Evolutionary conservation across 495 filamentous ascomycete species (phyloP).

Genomic region (Aspergillus homomorphus): DNA sequence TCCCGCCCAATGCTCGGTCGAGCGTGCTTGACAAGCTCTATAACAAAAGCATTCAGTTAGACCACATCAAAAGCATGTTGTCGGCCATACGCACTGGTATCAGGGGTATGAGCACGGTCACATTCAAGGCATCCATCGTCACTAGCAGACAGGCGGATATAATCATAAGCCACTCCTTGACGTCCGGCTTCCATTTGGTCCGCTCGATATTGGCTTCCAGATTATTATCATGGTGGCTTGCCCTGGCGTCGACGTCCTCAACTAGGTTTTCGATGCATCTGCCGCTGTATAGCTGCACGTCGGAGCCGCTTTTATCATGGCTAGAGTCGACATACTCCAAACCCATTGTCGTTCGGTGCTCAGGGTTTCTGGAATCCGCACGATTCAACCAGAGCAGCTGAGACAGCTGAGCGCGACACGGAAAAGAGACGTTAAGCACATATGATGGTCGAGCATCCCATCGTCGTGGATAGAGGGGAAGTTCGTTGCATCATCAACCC

Average conservation of each 20-base stretch:
- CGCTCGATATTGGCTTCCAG: slow-evolving; percentile 7
- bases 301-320: slow-evolving; percentile 27
- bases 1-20: slow-evolving; percentile 26
- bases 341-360: slow-evolving; percentile 12
- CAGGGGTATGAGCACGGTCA: slow-evolving; percentile 33
- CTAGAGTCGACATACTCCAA: slow-evolving; percentile 15
- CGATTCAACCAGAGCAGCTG: background rate
- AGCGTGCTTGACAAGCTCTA: slow-evolving; percentile 32
- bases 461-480: background rate
- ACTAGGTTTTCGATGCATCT: slow-evolving; percentile 12
- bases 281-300: slow-evolving; percentile 10
- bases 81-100: slow-evolving; percentile 13
- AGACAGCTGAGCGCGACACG: background rate
- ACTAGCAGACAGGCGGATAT: slow-evolving; percentile 32
- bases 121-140: slow-evolving; percentile 42
- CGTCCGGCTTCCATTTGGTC: slow-evolving; percentile 22
- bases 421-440: background rate
- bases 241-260: slow-evolving; percentile 2
- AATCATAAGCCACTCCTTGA: slow-evolving; percentile 36
- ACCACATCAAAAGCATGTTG: background rate
- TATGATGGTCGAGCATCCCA: background rate
- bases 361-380: background rate
- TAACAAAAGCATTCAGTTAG: slow-evolving; percentile 4
- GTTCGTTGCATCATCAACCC: background rate
- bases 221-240: slow-evolving; percentile 7